phyloP scores from a whole-genome alignment of 148 eudicot genomes.

The Nyssa sinensis region DNA sequence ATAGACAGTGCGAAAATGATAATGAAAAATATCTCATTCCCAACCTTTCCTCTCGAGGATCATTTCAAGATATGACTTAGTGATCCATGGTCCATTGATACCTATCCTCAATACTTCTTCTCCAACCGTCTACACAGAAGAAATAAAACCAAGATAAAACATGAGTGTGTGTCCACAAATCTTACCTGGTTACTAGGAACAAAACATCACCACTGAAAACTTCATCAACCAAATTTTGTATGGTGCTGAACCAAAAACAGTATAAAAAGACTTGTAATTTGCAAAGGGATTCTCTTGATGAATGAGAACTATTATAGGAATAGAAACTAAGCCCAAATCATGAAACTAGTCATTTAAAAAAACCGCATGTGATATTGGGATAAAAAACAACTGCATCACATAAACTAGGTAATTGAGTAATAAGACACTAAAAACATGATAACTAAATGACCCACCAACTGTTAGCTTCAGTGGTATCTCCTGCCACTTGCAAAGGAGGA shows the following conservation, averaged over 20 bases:
- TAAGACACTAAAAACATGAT: too few relatives aligned
- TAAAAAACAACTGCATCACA: background rate
- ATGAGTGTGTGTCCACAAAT: background rate
- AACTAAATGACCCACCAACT: too few relatives aligned
- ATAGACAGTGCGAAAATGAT: background rate
- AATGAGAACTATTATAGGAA: background rate
- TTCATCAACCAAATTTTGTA: background rate
- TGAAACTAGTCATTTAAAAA: background rate
- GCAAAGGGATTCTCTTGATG: background rate
- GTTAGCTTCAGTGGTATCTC: too few relatives aligned
- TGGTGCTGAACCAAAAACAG: background rate
- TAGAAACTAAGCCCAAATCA: background rate
- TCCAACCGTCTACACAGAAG: slow-evolving; percentile 68
- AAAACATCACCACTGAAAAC: background rate
- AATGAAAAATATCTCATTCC: slow-evolving; percentile 13
- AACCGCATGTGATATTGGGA: background rate
- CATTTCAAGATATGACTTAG: slow-evolving; percentile 96
- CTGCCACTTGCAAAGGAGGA: too few relatives aligned
- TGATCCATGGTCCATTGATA: slow-evolving; percentile 87
- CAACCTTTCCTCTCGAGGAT: slow-evolving; percentile 86
- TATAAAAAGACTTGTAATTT: too few relatives aligned
- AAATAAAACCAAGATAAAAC: background rate
- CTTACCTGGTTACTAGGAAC: background rate
- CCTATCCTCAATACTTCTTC: slow-evolving; percentile 76
- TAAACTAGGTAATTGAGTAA: background rate